Evolutionary conservation across 345 rosid species (phyloP).

Genomic region (Melaleuca alternifolia): DNA sequence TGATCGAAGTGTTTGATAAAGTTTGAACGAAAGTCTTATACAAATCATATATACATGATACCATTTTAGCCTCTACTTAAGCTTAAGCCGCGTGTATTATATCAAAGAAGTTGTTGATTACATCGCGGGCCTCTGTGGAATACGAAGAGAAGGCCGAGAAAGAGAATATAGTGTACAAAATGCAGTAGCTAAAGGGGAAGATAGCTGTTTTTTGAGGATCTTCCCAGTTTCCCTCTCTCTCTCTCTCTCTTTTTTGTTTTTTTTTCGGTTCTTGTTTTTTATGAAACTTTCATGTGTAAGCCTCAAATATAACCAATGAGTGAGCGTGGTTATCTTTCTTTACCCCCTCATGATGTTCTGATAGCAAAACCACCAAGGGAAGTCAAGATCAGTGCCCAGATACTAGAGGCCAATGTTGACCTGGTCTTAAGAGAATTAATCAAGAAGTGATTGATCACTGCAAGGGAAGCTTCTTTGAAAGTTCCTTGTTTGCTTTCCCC

Average conservation of each 20-base stretch:
- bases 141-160: neutral
- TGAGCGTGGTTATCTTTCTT: neutral
- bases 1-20: neutral
- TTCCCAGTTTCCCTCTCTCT: neutral
- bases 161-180: neutral
- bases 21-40: neutral
- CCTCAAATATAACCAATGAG: too few relatives aligned
- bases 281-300: neutral
- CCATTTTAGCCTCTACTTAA: too few relatives aligned
- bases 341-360: too few relatives aligned
- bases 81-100: too few relatives aligned
- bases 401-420: neutral
- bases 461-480: neutral
- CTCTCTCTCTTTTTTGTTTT: too few relatives aligned
- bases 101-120: too few relatives aligned
- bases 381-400: neutral
- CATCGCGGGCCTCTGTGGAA: neutral
- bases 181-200: neutral
- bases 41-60: neutral
- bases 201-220: neutral
- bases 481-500: neutral
- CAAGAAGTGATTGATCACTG: neutral
- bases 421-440: neutral
- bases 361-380: neutral
- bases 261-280: neutral